Conservation (phyloP, 306 rosid species). For the Abrus pulchellus region DNA sequence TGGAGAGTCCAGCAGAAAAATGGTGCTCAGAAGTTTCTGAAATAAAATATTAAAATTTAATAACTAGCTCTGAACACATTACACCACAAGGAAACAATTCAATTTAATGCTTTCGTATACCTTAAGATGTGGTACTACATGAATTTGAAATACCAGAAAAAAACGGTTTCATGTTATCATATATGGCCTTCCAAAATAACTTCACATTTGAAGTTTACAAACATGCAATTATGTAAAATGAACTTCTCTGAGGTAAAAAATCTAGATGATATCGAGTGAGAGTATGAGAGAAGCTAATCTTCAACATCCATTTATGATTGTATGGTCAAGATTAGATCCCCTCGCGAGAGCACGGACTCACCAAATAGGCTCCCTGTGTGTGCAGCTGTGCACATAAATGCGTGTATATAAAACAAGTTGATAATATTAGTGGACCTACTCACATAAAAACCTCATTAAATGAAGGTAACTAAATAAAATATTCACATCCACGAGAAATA, state of each 20-base stretch:
- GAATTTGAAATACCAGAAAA: conserved; percentile 24
- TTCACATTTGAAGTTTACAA: neutral
- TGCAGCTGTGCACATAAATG: too few relatives aligned
- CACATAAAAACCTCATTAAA: neutral
- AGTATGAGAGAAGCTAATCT: neutral
- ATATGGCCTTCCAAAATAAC: neutral
- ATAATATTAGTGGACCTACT: neutral
- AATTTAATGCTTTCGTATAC: neutral
- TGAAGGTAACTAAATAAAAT: conserved; percentile 24
- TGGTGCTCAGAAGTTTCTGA: neutral
- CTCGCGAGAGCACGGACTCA: neutral
- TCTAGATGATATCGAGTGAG: neutral
- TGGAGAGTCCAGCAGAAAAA: neutral
- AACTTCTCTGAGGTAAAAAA: neutral
- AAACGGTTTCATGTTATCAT: conserved; percentile 30
- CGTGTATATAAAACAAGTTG: too few relatives aligned
- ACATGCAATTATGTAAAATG: neutral
- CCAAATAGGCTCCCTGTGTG: neutral
- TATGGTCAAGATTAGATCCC: neutral
- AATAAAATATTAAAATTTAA: neutral
- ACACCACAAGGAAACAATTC: conserved; percentile 8
- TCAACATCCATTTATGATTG: neutral
- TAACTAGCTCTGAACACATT: neutral
- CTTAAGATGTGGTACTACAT: neutral
- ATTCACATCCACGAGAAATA: neutral